Evolutionary conservation across 1,284 basidiomycete species (phyloP).

Genomic region (Irpex sp.): DNA sequence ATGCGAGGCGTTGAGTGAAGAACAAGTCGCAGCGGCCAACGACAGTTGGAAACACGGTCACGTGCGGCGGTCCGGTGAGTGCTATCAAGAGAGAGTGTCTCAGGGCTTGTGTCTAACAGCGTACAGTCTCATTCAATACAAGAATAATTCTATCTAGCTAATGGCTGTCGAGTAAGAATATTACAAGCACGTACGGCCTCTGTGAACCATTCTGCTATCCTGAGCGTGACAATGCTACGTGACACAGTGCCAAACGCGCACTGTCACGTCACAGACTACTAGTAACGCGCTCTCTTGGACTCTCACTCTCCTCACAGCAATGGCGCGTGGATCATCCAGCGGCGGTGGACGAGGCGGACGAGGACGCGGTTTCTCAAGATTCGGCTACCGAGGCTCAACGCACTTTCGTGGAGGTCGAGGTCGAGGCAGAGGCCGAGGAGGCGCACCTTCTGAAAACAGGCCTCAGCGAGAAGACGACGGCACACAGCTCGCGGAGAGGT

Average conservation of each 20-base stretch:
- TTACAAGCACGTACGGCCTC: too few relatives aligned
- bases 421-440: constrained; percentile 47
- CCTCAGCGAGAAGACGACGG: constrained; percentile 84
- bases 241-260: not conserved
- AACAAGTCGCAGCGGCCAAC: not conserved
- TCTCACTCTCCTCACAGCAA: constrained; percentile 2
- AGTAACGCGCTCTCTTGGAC: not conserved
- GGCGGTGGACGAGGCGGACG: constrained; percentile 18
- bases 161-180: too few relatives aligned
- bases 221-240: too few relatives aligned
- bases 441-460: constrained; percentile 32
- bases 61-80: not conserved
- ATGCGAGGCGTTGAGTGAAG: not conserved
- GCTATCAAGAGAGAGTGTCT: too few relatives aligned
- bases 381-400: constrained; percentile 32
- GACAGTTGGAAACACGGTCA: not conserved
- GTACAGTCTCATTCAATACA: too few relatives aligned
- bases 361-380: constrained; percentile 20
- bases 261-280: not conserved
- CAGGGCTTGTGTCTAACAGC: too few relatives aligned
- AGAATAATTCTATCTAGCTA: too few relatives aligned
- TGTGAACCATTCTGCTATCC: too few relatives aligned
- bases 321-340: constrained; percentile 26
- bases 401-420: constrained; percentile 37
- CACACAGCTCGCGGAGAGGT: constrained; percentile 76